Evolutionary conservation across 2,329 filamentous ascomycete species (phyloP), one percentile per base, ranked within the genome.

Genomic region (Paecilomyces dactylethromorphus): DNA sequence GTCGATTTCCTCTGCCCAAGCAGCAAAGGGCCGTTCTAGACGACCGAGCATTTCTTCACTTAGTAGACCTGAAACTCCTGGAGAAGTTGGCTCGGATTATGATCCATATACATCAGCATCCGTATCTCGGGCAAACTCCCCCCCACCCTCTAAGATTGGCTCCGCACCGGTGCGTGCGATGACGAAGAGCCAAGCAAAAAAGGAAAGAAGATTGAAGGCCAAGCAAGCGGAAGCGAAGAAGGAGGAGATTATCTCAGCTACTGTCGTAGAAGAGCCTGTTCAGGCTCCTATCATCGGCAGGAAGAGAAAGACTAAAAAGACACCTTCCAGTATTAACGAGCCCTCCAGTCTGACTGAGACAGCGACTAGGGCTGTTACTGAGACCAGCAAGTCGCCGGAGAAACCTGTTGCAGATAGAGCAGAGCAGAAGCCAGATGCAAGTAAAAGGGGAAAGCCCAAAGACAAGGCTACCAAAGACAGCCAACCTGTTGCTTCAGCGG

Each of bases 121-220:
- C 3, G 74, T 81, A 15, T 87, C 85, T 10, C 80, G 84, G 35
- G 81, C 85, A 21, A 85, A 79, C 65, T 86, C 85, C 1, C 84
- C 84, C 32, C 76, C 75, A 29, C 76, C 75, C 12, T 76, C 75
- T 55, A 81, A 81, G 60, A 81, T 87, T 24, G 84, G 84, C 5
- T 82, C 82, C 51, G 85, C 84, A 2, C 84, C 84, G 10, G 78
- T 85, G 4, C 77, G 83, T 55, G 75, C 80, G 55, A 82, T 86
- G 68, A 85, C 83, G 5, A 87, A 87, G 71, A 85, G 78, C 57
- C 84, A 87, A 65, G 76, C 78, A 54, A 86, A 86, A 72, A 87
- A 86, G 69, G 82, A 84, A 59, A 72, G 81, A 56, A 70, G 75
- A 59, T 78, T 82, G 55, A 80, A 80, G 61, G 77, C 78, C 1